Evolutionary conservation across 2,329 filamentous ascomycete genomes (phyloP), one percentile per base, ranked within the genome.

Genomic region (Trichoderma polysporum): DNA sequence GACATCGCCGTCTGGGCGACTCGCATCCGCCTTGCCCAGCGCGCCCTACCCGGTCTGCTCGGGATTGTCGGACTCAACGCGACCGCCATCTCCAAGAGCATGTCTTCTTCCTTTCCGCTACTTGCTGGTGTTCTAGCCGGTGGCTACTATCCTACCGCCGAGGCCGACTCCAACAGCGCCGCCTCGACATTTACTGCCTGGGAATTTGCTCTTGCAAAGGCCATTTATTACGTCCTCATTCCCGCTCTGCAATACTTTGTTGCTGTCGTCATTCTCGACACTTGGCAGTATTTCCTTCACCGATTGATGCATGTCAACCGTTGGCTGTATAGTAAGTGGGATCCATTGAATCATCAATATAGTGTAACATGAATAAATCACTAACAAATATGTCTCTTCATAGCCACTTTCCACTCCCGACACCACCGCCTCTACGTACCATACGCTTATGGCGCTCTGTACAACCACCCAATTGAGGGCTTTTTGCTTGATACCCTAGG

Each of bases 241-340:
- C 95, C 95, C 0, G 85, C 82, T 3, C 65, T 94, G 57, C 94
- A 98, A 77, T 91, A 97, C 75, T 80, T 86, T 67, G 74, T 91
- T 58, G 95, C 90, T 27, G 86, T 94, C 68, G 81, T 87, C 70
- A 83, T 96, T 71, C 86, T 98, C 72, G 95, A 99, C 80, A 95
- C 93, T 52, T 99, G 95, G 95, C 94, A 99, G 78, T 99, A 99
- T 81, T 97, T 97, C 80, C 85, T 94, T 74, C 95, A 99, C 80
- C 92, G 95, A 45, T 87, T 91, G 67, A 99, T 99, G 95, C 95
- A 99, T 80, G 85, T 95, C 83, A 97, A 98, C 82, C 94, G 92
- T 79, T 98, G 92, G 91, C 86, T 99, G 73, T 98, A 98, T 84
- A 91, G 92, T 95, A 84, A 79, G 91, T 86, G 67, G 13, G 3